phyloP scores from a whole-genome alignment of 331 rosid species.

The Phaseolus coccineus region DNA sequence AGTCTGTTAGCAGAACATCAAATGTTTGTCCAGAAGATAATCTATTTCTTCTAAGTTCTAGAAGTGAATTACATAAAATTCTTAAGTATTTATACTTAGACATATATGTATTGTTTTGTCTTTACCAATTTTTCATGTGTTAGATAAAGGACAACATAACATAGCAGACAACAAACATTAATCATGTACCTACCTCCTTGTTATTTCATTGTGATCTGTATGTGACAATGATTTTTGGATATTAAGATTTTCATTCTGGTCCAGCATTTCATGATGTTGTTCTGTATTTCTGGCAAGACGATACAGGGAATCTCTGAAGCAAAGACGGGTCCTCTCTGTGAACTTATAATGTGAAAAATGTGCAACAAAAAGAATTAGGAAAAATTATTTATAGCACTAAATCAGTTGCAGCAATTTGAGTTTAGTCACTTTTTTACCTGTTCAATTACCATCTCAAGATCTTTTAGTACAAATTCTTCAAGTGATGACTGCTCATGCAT shows the following conservation, averaged over 20 bases:
- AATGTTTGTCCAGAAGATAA: neutral
- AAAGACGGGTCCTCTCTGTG: slow-evolving; percentile 59
- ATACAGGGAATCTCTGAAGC: slow-evolving; percentile 74
- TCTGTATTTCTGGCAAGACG: slow-evolving; percentile 68
- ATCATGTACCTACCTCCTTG: slow-evolving; percentile 49
- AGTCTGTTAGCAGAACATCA: neutral
- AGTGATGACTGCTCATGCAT: slow-evolving; percentile 43
- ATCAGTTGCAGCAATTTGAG: slow-evolving; percentile 2
- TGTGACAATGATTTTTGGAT: slow-evolving; percentile 26
- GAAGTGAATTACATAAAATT: neutral
- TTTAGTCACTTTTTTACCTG: slow-evolving; percentile 54
- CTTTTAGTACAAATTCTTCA: slow-evolving; percentile 61
- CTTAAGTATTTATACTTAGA: neutral
- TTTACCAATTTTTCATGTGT: slow-evolving; percentile 1
- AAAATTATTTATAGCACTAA: neutral
- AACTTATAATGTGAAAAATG: slow-evolving; percentile 46
- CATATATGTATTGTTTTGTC: slow-evolving; percentile 40
- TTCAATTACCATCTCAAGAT: slow-evolving; percentile 63
- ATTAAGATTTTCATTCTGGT: slow-evolving; percentile 36
- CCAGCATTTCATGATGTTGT: slow-evolving; percentile 35
- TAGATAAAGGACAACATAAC: neutral
- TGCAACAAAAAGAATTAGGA: slow-evolving; percentile 29
- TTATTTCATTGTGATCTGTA: slow-evolving; percentile 37
- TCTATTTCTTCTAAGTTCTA: no score
- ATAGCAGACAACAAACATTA: neutral